Base-by-base conservation (phyloP, 495 filamentous ascomycete species). In the Letharia lupina region DNA sequence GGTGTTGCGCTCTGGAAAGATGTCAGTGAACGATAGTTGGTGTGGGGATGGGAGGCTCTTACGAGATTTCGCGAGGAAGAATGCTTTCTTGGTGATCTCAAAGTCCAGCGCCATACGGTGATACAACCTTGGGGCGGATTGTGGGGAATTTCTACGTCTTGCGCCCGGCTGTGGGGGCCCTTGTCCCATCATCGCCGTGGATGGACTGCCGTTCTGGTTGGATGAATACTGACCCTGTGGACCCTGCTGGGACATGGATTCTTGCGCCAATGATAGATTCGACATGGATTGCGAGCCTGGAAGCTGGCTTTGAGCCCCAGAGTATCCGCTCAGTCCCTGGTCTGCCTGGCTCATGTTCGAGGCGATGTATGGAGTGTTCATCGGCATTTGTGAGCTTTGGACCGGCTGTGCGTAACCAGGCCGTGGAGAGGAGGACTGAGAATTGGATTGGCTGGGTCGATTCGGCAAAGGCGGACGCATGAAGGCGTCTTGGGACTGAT, bases 41-140 rank as follows among this genome's bases (percentile, higher is more conserved):
- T 39, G 37, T 28, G 23, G 23, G 23, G 23, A 1, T 28, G 23
- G 23, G 23, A 1, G 12, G 23, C 23, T 20, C 62, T 33, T 44
- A 64, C 62, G 50, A 31, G 50, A 64, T 35, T 58, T 37, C 0
- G 62, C 62, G 5, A 33, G 7, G 37, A 54, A 57, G 47, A 56
- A 64, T 12, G 13, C 11, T 6, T 57, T 42, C 11, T 64, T 64
- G 12, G 33, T 52, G 40, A 50, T 28, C 7, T 64, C 47, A 41
- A 64, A 57, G 11, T 64, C 62, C 3, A 64, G 37, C n/a, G 58
- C 20, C 62, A 64, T 64, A 7, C 62, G 62, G 58, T 64, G 62
- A 20, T 64, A 64, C 15, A 56, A 50, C 15, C 62, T 64, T 10
- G 48, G 62, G 44, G 62, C 62, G 0, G 62, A 64, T 13, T 56